A percentile compares a stretch with the other conserved stretches of the same genome.
These are phyloP conservation scores for Hansfordia pulvinata DNA, from an alignment of 2,329 filamentous ascomycete species.

Conservation along the genomic window DNA sequence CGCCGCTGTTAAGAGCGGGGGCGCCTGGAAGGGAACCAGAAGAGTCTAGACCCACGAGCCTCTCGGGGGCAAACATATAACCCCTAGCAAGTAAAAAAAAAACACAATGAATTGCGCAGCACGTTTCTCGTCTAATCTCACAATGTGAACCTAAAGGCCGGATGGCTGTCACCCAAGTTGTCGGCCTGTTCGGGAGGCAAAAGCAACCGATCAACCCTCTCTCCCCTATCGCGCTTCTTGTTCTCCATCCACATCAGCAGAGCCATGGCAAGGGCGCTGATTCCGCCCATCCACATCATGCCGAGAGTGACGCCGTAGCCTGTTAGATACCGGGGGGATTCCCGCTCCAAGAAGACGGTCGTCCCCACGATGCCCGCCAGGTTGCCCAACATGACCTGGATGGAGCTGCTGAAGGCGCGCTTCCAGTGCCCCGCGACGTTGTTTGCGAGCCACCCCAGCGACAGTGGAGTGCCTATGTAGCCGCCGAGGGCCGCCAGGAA, in stretches of 20 bases:
- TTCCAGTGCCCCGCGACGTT: slow-evolving; percentile 40
- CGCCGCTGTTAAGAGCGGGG: neutral
- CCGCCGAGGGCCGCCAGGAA: slow-evolving; percentile 22
- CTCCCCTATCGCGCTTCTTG: slow-evolving; percentile 27
- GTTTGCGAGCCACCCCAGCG: slow-evolving; percentile 34
- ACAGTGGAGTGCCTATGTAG: slow-evolving; percentile 18
- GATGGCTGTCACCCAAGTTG: slow-evolving; percentile 38
- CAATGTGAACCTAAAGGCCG: slow-evolving; percentile 28
- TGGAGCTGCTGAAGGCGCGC: slow-evolving; percentile 30
- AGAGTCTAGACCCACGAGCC: no score
- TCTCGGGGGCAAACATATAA: no score
- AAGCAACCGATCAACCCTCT: slow-evolving; percentile 26
- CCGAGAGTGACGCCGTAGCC: slow-evolving; percentile 20
- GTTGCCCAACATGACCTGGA: slow-evolving; percentile 36
- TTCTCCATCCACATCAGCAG: slow-evolving; percentile 29
- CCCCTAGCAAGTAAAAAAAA: no score
- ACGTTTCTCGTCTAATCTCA: no score
- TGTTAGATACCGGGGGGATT: slow-evolving; percentile 20
- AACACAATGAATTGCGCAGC: no score
- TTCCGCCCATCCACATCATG: slow-evolving; percentile 17
- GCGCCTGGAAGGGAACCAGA: neutral
- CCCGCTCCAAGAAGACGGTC: slow-evolving; percentile 18
- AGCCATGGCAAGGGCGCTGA: slow-evolving; percentile 22
- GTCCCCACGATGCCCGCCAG: slow-evolving; percentile 21
- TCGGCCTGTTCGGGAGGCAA: slow-evolving; percentile 21